phyloP scores from a whole-genome alignment of 805 yeast genomes.

The Starmerella scarabaei region DNA sequence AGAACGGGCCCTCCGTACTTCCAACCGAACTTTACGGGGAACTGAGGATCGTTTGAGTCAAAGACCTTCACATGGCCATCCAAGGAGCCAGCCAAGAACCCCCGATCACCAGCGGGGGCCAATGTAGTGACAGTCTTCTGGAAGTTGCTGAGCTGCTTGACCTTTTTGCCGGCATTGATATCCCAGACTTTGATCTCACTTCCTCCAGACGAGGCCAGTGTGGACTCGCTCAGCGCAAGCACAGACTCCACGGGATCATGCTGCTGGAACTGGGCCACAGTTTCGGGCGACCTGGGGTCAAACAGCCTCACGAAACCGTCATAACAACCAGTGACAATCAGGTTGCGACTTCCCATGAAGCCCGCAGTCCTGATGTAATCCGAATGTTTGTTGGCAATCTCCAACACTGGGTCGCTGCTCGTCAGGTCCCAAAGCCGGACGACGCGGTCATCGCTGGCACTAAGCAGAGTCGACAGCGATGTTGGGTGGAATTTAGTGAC shows the following conservation, averaged over 20 bases:
- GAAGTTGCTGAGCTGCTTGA: conserved; percentile 69
- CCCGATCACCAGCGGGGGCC: conserved; percentile 51
- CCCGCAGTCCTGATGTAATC: conserved; percentile 80
- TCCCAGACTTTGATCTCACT: conserved; percentile 86
- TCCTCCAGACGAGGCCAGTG: conserved; percentile 73
- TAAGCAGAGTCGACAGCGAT: conserved; percentile 56
- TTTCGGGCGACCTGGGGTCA: conserved; percentile 51
- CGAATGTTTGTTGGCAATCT: conserved; percentile 47
- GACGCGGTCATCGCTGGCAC: conserved; percentile 84
- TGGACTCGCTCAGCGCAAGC: conserved; percentile 59
- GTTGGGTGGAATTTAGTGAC: conserved; percentile 85
- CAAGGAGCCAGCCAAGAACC: conserved; percentile 74
- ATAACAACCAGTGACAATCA: conserved; percentile 86
- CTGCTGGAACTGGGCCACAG: conserved; percentile 54
- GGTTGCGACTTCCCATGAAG: conserved; percentile 62
- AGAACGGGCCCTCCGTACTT: conserved; percentile 90
- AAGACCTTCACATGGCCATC: conserved; percentile 97
- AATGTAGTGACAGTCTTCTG: conserved; percentile 87
- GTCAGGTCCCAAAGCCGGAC: conserved; percentile 85
- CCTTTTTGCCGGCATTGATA: conserved; percentile 57
- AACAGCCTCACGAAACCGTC: conserved; percentile 77
- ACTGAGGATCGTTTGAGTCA: conserved; percentile 49
- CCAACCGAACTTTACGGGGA: conserved; percentile 95
- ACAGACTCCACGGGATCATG: conserved; percentile 76
- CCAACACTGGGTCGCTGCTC: conserved; percentile 57